Conservation (phyloP, 768 basidiomycete species). For the Kwoniella bestiolae region DNA sequence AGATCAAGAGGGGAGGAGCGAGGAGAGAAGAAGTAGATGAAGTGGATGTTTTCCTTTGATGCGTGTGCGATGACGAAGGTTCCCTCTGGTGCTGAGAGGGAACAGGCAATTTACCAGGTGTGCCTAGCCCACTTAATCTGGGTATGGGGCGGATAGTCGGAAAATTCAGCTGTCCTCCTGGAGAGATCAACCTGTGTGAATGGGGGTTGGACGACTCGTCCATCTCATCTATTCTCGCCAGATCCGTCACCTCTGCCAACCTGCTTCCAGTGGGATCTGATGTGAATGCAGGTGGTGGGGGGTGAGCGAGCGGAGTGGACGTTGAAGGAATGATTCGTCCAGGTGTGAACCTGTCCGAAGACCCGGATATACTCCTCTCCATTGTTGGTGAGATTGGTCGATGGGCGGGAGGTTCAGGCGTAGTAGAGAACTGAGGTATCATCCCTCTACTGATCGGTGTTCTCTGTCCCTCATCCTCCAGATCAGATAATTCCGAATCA, state of each 20-base stretch:
- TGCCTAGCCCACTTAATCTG: constrained; percentile 12
- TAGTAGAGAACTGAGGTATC: constrained; percentile 43
- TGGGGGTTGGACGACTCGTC: constrained; percentile 5
- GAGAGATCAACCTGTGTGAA: background rate
- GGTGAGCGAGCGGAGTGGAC: background rate
- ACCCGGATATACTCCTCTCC: constrained; percentile 25
- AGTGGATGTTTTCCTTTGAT: constrained; percentile 6
- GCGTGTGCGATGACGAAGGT: no score
- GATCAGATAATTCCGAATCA: background rate
- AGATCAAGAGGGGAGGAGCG: constrained; percentile 18
- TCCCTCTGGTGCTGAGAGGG: background rate
- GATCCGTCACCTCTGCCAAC: constrained; percentile 18
- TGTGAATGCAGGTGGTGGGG: constrained; percentile 6
- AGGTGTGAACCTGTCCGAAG: constrained; percentile 30
- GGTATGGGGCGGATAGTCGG: constrained; percentile 12
- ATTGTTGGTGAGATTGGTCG: constrained; percentile 35
- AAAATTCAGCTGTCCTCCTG: constrained; percentile 12
- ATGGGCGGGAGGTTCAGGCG: constrained; percentile 31
- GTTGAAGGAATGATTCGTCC: constrained; percentile 17
- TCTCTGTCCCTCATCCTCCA: background rate
- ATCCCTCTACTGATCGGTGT: constrained; percentile 5
- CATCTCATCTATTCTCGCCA: constrained; percentile 22
- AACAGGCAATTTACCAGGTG: background rate
- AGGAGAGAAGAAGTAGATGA: background rate
- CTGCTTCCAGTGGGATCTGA: background rate